phyloP scores from a whole-genome alignment of 306 rosid genomes.

The Mimosa pudica region DNA sequence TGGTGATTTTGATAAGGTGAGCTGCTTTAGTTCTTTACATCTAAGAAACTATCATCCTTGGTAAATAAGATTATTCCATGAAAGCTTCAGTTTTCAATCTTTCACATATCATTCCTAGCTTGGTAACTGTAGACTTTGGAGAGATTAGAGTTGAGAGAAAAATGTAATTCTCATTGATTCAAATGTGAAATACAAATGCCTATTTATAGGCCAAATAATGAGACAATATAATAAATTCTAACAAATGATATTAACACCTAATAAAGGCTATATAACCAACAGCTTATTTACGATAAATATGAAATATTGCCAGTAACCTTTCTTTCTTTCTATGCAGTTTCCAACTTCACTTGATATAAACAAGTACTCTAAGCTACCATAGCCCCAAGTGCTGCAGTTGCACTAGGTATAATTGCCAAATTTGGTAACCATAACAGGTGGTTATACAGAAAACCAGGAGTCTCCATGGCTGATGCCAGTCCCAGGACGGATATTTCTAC shows the following conservation, averaged over 20 bases:
- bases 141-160: no score
- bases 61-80: constrained; percentile 20
- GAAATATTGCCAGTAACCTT: neutral
- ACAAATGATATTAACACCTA: no score
- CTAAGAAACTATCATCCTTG: constrained; percentile 30
- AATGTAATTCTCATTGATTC: no score
- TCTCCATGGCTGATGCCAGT: constrained; percentile 86
- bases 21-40: constrained; percentile 25
- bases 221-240: no score
- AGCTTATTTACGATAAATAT: no score
- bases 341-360: constrained; percentile 37
- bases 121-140: neutral
- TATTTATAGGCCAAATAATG: no score
- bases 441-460: constrained; percentile 46
- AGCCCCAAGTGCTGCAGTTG: constrained; percentile 34
- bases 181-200: no score
- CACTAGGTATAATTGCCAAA: constrained; percentile 47
- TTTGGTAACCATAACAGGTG: constrained; percentile 37
- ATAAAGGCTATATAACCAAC: no score
- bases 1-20: constrained; percentile 43
- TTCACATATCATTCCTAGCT: neutral
- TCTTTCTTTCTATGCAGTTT: constrained; percentile 32
- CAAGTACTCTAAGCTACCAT: constrained; percentile 21
- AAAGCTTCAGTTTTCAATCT: constrained; percentile 4
- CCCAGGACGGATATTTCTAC: constrained; percentile 95